Base-by-base conservation (phyloP, 345 rosid species). In the Bruguiera sexangula region DNA sequence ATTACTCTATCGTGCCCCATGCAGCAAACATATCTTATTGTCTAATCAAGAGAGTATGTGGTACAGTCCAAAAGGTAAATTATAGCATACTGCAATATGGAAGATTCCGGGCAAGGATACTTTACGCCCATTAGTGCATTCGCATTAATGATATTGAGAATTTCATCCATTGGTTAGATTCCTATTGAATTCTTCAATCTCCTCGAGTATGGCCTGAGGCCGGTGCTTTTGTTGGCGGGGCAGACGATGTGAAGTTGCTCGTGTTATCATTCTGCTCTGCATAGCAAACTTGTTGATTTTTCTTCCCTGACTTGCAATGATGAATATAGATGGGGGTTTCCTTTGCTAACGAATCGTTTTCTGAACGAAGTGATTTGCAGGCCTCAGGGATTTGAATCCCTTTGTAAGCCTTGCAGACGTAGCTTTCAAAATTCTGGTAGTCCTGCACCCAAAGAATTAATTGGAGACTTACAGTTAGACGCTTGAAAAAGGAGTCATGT, bases 361-460 rank as follows among this genome's bases (percentile, higher is more conserved):
- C 27, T 3, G 20, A 16, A 19, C 63, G 67, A 57, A 70, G 51
- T 18, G 82, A 68, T 46, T 24, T 77, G 71, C 90, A 89, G 6
- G 83, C 88, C 77, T 83, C 81, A 20, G 90, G 95, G 27, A 82
- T 18, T 57, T 57, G 62, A 16, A 31, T 66, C 61, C 90, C 90
- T 36, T 65, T 75, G 61, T 76, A 89, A 73, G 88, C 90, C 59
- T 76, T 80, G 88, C 96, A 89, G 37, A 87, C 60, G 73, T 87
- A 71, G 75, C 50, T 78, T 32, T 64, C 65, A 75, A 87, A 82
- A 39, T 87, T 82, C 75, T 77, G 57, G 54, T 70, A 89, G 68
- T 85, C 86, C 90, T 87, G 86, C 53, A 74, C 58, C 69, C 61
- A 55, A 3, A 43, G 6, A 43, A 43, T 43, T 13, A 13, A 43